Evolutionary conservation across 2,329 filamentous ascomycete species (phyloP).

Genomic region (Botrytis deweyae): DNA sequence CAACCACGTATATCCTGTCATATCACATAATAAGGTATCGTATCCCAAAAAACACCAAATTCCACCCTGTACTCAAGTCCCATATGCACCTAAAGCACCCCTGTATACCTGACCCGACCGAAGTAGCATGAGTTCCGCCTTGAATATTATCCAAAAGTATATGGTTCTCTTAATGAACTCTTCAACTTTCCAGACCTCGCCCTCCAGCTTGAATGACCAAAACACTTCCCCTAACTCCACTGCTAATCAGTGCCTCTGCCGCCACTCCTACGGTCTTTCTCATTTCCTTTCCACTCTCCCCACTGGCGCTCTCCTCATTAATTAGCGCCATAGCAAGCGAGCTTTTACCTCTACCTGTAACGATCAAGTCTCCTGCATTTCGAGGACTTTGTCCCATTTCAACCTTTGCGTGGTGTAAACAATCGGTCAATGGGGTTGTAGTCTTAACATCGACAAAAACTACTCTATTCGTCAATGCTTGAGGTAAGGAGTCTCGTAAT

Average conservation of each 20-base stretch:
- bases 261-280: conserved; percentile 57
- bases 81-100: neutral
- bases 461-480: conserved; percentile 52
- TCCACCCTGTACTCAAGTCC: neutral
- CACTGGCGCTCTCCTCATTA: conserved; percentile 27
- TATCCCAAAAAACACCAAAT: conserved; percentile 1
- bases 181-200: conserved; percentile 25
- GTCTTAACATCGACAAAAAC: conserved; percentile 55
- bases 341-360: conserved; percentile 54
- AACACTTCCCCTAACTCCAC: conserved; percentile 63
- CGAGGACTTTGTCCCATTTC: conserved; percentile 60
- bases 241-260: conserved; percentile 58
- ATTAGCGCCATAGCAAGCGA: conserved; percentile 27
- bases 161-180: neutral
- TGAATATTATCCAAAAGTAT: neutral
- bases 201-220: conserved; percentile 64
- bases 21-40: neutral
- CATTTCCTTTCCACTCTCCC: conserved; percentile 43
- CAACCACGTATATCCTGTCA: neutral
- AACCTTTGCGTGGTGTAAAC: conserved; percentile 52
- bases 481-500: conserved; percentile 55
- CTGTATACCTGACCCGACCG: neutral
- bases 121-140: neutral
- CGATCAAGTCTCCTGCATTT: conserved; percentile 70
- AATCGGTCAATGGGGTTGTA: conserved; percentile 42